Evolutionary conservation across 2,329 filamentous ascomycete species (phyloP).

Genomic region (Neonectria punicea): DNA sequence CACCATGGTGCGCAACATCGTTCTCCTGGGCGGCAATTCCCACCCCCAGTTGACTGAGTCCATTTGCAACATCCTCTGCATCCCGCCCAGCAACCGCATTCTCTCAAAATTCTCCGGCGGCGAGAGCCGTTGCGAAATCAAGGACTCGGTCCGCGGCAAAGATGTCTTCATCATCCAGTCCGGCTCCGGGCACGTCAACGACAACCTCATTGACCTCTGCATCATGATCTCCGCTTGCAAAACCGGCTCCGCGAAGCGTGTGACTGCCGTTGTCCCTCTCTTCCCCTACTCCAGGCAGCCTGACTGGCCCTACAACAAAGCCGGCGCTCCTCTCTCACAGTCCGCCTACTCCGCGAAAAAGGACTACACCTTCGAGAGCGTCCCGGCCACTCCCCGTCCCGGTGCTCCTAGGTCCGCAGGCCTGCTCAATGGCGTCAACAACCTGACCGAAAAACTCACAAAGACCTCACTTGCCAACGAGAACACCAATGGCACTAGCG

Average conservation of each 20-base stretch:
- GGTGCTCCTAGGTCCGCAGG: constrained; percentile 74
- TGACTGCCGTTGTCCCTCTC: constrained; percentile 92
- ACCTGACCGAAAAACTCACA: constrained; percentile 77
- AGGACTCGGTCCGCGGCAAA: constrained; percentile 96
- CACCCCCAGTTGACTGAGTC: constrained; percentile 88
- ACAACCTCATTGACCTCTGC: constrained; percentile 94
- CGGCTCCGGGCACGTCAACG: constrained; percentile 91
- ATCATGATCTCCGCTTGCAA: constrained; percentile 99
- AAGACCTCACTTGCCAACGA: constrained; percentile 69
- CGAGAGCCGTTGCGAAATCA: constrained; percentile 94
- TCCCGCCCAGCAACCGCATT: constrained; percentile 85
- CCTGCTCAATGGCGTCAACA: constrained; percentile 73
- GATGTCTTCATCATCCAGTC: constrained; percentile 99
- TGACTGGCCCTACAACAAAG: constrained; percentile 96
- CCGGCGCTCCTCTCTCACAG: constrained; percentile 86
- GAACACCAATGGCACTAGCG: constrained; percentile 38
- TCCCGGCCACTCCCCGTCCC: constrained; percentile 85
- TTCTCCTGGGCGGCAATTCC: constrained; percentile 91
- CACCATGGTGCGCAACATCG: constrained; percentile 92
- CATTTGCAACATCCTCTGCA: constrained; percentile 88
- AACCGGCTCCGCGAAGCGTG: constrained; percentile 87
- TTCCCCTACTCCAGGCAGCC: constrained; percentile 98
- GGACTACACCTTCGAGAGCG: constrained; percentile 90
- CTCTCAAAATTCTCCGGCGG: constrained; percentile 94
- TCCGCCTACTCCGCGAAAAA: constrained; percentile 59